Percentiles rank a stretch among this genome's conserved stretches.
Evolutionary conservation across 2,329 filamentous ascomycete species (phyloP).

Genomic region (Ascochyta clinopodiicola): DNA sequence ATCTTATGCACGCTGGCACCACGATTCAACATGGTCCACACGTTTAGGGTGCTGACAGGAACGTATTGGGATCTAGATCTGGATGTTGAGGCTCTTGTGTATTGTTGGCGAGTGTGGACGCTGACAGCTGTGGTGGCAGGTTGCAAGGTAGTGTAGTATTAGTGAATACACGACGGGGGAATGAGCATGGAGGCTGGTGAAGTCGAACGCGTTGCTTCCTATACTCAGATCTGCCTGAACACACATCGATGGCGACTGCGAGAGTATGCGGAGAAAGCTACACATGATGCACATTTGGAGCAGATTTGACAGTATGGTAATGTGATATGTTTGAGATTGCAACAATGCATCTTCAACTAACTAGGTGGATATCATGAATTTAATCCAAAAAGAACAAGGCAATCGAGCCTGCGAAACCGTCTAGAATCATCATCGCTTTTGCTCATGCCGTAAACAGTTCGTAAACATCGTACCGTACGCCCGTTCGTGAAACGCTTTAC

Average conservation of each 20-base stretch:
- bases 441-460: slow-evolving; percentile 2
- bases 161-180: not conserved
- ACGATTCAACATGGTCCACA: slow-evolving; percentile 11
- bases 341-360: not conserved
- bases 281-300: not conserved
- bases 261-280: not conserved
- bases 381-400: not conserved
- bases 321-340: slow-evolving; percentile 10
- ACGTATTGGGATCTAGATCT: slow-evolving; percentile 9
- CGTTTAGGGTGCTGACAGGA: slow-evolving; percentile 16
- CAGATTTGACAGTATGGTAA: not conserved
- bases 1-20: slow-evolving; percentile 12
- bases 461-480: slow-evolving; percentile 12
- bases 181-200: not conserved
- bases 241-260: not conserved
- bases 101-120: not conserved
- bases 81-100: not conserved
- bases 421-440: slow-evolving; percentile 9
- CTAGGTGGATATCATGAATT: slow-evolving; percentile 4
- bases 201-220: not conserved
- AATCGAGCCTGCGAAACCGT: slow-evolving; percentile 2
- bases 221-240: not conserved
- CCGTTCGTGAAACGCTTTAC: slow-evolving; percentile 3
- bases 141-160: not conserved
- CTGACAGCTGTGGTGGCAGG: not conserved